Conservation (phyloP, 2,329 filamentous ascomycete species). For the Trichoderma sp. region DNA sequence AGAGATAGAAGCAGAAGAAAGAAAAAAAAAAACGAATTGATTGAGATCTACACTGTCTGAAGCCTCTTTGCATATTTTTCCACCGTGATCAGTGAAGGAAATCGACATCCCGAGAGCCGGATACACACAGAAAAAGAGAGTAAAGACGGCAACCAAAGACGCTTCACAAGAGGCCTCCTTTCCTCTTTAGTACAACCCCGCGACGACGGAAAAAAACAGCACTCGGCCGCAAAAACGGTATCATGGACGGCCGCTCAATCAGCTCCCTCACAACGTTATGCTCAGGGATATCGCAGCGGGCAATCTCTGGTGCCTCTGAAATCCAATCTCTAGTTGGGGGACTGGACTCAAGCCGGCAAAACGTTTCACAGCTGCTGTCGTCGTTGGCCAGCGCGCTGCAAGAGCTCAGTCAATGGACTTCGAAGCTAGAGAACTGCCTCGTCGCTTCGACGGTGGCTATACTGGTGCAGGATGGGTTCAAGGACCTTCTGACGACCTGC, state of each 20-base stretch:
- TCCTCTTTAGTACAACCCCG: background rate
- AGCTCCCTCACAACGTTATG: conserved; percentile 36
- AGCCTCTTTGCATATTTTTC: background rate
- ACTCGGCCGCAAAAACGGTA: background rate
- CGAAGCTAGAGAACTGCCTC: conserved; percentile 32
- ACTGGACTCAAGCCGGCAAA: conserved; percentile 21
- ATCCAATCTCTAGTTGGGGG: conserved; percentile 31
- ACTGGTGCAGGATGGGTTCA: conserved; percentile 33
- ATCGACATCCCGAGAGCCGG: background rate
- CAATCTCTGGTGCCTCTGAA: conserved; percentile 34
- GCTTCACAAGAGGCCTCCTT: background rate
- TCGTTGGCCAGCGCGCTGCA: conserved; percentile 30
- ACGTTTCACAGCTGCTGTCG: conserved; percentile 29
- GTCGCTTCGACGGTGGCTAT: conserved; percentile 32
- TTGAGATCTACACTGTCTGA: background rate
- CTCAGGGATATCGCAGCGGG: conserved; percentile 34
- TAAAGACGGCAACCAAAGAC: background rate
- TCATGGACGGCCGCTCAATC: conserved; percentile 40
- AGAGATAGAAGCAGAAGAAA: background rate
- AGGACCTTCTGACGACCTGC: conserved; percentile 33
- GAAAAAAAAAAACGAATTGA: too few relatives aligned
- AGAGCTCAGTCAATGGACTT: conserved; percentile 30
- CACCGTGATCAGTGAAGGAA: background rate
- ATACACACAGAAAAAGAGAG: background rate
- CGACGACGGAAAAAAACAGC: background rate